Evolutionary conservation across 257 asterid species (phyloP), one percentile per base, ranked within the genome.

Genomic region (Salvia splendens): DNA sequence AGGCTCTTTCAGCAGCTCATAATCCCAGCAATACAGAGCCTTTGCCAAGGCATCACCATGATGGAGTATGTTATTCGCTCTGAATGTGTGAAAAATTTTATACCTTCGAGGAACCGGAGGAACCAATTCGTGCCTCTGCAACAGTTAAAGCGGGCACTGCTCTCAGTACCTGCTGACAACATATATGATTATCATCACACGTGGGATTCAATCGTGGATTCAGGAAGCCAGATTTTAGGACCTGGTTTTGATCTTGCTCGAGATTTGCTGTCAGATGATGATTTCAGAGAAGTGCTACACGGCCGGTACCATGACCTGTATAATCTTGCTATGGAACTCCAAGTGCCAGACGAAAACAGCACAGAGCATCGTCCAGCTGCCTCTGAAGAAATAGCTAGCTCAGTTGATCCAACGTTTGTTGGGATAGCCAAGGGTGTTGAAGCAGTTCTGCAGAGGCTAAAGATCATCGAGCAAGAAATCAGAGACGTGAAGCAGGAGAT

Each of bases 171-270:
- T 36, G 96, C 96, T 15, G 98, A 91, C 30, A 30, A 76, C 70
- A 89, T 91, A 74, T 88, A 91, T 30, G 96, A 91, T 52, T 91
- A 89, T 83, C 98, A 91, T 78, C 98, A 87, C 77, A 89, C 96
- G 0, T 91, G 96, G 98, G 89, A 71, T 52, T 72, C 88, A 5
- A 41, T 81, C 24, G 30, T 62, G 15, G 88, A 91, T 51, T 85
- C 91, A 12, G 93, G 91, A n/a, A 83, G 71, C 79, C 28, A 68
- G 6, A 68, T 91, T 64, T 17, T 84, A 1, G 86, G 82, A 42
- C 76, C 86, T 2, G 92, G 91, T 49, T 89, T 87, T 17, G 86
- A 89, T 73, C 85, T 77, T 64, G 96, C 94, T 68, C 81, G 98
- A 57, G 92, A 87, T 64, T 80, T 89, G 61, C 67, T 91, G 63